Evolutionary conservation across 2,329 filamentous ascomycete species (phyloP).

Genomic region (Cladorrhinum sp.): DNA sequence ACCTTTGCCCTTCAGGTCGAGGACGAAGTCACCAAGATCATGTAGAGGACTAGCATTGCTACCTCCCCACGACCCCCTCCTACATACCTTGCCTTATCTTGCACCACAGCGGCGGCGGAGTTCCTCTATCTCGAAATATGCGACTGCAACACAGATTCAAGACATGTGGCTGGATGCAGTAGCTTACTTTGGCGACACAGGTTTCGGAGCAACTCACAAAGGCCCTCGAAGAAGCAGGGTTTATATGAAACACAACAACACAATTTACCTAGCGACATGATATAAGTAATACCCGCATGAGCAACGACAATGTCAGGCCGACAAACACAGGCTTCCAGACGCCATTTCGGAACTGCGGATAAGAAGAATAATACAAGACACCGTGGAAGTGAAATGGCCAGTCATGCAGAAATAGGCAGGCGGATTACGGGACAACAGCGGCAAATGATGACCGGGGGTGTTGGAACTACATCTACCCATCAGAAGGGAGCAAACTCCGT

Average conservation of each 20-base stretch:
- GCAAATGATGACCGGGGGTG: conserved; percentile 5
- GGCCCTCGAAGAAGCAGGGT: conserved; percentile 40
- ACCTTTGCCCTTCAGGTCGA: conserved; percentile 64
- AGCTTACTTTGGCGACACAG: conserved; percentile 30
- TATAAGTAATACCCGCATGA: conserved; percentile 12
- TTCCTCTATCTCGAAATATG: conserved; percentile 4
- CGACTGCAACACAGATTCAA: conserved; percentile 9
- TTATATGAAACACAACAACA: conserved; percentile 34
- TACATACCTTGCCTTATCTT: background rate
- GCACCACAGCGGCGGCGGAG: conserved; percentile 7
- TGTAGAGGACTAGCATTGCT: conserved; percentile 51
- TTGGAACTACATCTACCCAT: conserved; percentile 32
- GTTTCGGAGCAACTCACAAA: conserved; percentile 36
- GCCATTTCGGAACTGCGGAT: background rate
- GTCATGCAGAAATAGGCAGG: background rate
- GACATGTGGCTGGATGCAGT: conserved; percentile 15
- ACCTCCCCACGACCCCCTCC: background rate
- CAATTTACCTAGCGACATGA: background rate
- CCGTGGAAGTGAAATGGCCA: conserved; percentile 2
- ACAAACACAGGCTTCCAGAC: background rate
- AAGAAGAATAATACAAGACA: conserved; percentile 1
- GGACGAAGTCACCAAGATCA: conserved; percentile 87
- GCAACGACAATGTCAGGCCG: conserved; percentile 9
- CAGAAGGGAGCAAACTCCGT: conserved; percentile 33
- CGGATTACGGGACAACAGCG: conserved; percentile 1